Conservation (phyloP, 2,329 filamentous ascomycete species). For the Nigrospora sphaerica region DNA sequence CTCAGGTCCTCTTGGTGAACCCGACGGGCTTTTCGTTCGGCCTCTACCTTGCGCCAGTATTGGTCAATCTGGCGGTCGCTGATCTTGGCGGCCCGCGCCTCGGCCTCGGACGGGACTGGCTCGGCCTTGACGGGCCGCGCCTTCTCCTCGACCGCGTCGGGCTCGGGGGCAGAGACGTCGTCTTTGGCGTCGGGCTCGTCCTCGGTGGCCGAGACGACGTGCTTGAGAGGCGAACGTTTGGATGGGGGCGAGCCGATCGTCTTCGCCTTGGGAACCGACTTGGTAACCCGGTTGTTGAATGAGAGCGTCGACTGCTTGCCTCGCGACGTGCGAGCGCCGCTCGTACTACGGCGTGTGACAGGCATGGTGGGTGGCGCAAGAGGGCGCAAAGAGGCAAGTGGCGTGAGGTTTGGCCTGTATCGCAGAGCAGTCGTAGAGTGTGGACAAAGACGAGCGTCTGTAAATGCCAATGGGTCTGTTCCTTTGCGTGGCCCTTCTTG, state of each 20-base stretch:
- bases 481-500: too few relatives aligned
- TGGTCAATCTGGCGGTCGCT: constrained; percentile 61
- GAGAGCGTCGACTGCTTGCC: constrained; percentile 49
- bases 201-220: constrained; percentile 11
- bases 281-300: constrained; percentile 52
- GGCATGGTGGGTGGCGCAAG: constrained; percentile 1
- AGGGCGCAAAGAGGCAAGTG: too few relatives aligned
- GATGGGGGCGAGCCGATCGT: constrained; percentile 26
- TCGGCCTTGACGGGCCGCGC: constrained; percentile 10
- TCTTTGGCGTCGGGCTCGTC: constrained; percentile 17
- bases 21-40: constrained; percentile 56
- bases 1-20: constrained; percentile 73
- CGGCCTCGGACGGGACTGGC: constrained; percentile 38
- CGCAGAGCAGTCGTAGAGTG: too few relatives aligned
- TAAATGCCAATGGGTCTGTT: too few relatives aligned
- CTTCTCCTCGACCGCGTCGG: constrained; percentile 15
- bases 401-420: background rate
- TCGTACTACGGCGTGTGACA: constrained; percentile 4
- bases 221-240: constrained; percentile 24
- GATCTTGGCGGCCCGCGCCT: constrained; percentile 56
- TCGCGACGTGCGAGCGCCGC: constrained; percentile 25
- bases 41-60: constrained; percentile 74
- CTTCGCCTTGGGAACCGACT: constrained; percentile 43
- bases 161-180: constrained; percentile 7
- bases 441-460: too few relatives aligned